phyloP scores from a whole-genome alignment of 768 basidiomycete genomes.

The Pisolithus marmoratus region DNA sequence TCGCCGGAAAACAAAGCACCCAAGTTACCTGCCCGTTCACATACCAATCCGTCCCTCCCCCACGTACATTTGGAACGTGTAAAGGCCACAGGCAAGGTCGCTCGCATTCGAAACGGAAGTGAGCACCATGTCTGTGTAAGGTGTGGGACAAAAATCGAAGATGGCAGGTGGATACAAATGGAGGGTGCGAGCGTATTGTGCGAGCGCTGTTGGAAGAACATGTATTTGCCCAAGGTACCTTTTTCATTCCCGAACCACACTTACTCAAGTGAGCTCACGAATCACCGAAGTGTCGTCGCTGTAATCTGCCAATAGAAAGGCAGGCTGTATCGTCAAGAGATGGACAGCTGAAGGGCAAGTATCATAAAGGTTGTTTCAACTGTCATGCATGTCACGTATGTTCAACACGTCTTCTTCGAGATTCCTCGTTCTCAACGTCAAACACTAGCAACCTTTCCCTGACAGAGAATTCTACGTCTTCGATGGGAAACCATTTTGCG shows the following conservation, averaged over 20 bases:
- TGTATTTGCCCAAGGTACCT: conserved; percentile 88
- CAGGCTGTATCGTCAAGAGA: conserved; percentile 88
- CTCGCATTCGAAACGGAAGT: conserved; percentile 27
- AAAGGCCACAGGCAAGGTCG: conserved; percentile 21
- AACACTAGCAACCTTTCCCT: conserved; percentile 73
- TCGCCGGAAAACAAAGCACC: conserved; percentile 41
- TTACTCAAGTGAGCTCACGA: conserved; percentile 1
- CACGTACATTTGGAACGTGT: conserved; percentile 27
- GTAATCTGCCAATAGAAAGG: conserved; percentile 81
- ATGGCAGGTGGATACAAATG: conserved; percentile 77
- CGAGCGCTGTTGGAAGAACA: conserved; percentile 91
- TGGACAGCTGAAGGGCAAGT: conserved; percentile 94
- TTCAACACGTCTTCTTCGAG: conserved; percentile 4
- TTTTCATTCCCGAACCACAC: background rate
- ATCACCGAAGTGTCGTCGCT: conserved; percentile 70
- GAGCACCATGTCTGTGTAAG: conserved; percentile 51
- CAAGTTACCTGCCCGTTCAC: conserved; percentile 52
- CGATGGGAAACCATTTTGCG: conserved; percentile 86
- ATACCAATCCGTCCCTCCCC: conserved; percentile 42
- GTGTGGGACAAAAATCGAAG: conserved; percentile 65
- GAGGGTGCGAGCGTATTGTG: conserved; percentile 77
- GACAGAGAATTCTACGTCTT: conserved; percentile 90
- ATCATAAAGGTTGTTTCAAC: conserved; percentile 88
- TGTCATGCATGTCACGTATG: conserved; percentile 76
- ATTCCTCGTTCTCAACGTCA: conserved; percentile 1